phyloP scores from a whole-genome alignment of 805 yeast species.

The Metschnikowia colocasiae region DNA sequence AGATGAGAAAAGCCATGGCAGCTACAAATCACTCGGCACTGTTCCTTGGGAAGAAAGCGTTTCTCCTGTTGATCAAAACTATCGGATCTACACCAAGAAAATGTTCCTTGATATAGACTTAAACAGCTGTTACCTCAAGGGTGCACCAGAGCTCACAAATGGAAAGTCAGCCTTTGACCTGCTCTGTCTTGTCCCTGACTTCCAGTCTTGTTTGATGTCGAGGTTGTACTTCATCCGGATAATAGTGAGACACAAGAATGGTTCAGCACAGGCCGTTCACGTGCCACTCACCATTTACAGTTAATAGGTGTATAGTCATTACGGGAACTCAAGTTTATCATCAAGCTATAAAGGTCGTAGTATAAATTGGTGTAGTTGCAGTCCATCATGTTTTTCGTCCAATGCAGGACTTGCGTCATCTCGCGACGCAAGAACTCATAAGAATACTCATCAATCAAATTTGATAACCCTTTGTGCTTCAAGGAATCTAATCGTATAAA shows the following conservation, averaged over 20 bases:
- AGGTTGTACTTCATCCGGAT: conserved; percentile 36
- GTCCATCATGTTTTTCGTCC: neutral
- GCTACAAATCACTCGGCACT: conserved; percentile 20
- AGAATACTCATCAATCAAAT: neutral
- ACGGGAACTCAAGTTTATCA: no score
- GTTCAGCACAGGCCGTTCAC: conserved; percentile 29
- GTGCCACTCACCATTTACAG: conserved; percentile 27
- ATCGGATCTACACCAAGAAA: conserved; percentile 26
- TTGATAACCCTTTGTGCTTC: neutral
- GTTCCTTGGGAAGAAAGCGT: conserved; percentile 28
- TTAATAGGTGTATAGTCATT: neutral
- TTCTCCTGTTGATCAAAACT: conserved; percentile 13
- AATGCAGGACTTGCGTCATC: conserved; percentile 1
- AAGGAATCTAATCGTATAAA: neutral
- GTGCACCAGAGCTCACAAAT: conserved; percentile 12
- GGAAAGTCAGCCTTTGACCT: conserved; percentile 23
- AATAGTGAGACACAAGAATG: conserved; percentile 27
- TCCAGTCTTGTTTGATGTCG: conserved; percentile 36
- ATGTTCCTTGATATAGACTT: conserved; percentile 30
- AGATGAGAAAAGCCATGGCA: conserved; percentile 19
- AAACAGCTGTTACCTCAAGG: conserved; percentile 28
- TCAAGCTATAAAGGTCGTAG: neutral
- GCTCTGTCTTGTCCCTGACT: conserved; percentile 37
- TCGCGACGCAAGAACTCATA: neutral
- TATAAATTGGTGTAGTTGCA: neutral